Base-by-base conservation (phyloP, 805 yeast genomes). In the Saturnispora dispora region DNA sequence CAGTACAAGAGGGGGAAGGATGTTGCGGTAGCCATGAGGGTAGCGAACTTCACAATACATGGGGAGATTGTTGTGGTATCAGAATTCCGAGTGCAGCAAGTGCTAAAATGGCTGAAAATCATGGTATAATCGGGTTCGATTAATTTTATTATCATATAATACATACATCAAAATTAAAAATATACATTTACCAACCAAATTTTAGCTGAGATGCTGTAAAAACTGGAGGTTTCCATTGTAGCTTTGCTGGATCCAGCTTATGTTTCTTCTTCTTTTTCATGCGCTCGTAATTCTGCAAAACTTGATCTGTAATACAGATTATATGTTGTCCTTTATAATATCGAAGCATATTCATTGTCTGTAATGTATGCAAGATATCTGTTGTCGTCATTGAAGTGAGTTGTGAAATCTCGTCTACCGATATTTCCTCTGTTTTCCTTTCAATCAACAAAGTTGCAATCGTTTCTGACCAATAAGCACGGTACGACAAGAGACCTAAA, bases 1-100 rank as follows among this genome's bases (percentile, higher is more conserved):
- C 48, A 10, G 61, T 62, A 17, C 53, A 53, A 4, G 68, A 64
- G 3, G 41, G 58, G 57, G 52, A 58, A 28, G 30, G 64, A 37
- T 28, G 46, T 18, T 27, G 48, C 22, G 30, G 13, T 9, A 32
- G 42, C 13, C 50, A 54, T 36, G 41, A 45, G 35, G 46, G 40
- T 23, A 57, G 45, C 15, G 52, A 65, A 18, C 67, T 66, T 33
- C 63, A 60, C 39, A 68, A 63, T 8, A 81, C 87, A 2, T 93
- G 96, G 96, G 98, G 96, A 8, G 98, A 93, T 64, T 93, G 99
- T 62, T 93, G 99, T 71, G 99, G 99, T 7, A 93, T 93, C 47
- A 87, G 88, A 62, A 78, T 93, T 2, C 99, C 99, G 0, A 88
- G 96, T 68, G 96, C 97, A 0, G 79, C 89, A 52, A 98, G 96